phyloP scores from a whole-genome alignment of 345 rosid genomes.

The Excoecaria agallocha region DNA sequence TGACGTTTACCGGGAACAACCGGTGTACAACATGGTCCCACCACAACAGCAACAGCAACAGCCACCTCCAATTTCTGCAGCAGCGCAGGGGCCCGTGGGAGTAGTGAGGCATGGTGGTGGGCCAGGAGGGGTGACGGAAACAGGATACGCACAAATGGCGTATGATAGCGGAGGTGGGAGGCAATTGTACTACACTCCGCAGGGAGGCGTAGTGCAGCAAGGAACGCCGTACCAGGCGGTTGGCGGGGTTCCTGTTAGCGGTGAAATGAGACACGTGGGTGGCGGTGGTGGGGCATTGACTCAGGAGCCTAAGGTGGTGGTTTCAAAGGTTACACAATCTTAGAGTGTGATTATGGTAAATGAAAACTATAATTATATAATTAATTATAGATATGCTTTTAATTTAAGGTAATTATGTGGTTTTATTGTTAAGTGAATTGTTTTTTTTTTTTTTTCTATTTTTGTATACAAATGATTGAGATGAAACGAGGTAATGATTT shows the following conservation, averaged over 20 bases:
- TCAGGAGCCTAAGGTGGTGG: slow-evolving; percentile 39
- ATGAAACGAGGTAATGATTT: not conserved
- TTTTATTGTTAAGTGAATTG: slow-evolving; percentile 3
- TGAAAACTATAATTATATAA: not conserved
- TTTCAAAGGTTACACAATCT: slow-evolving; percentile 37
- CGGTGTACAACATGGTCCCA: slow-evolving; percentile 51
- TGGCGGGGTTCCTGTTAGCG: slow-evolving; percentile 43
- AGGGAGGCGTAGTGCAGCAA: slow-evolving; percentile 38
- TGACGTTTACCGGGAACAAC: slow-evolving; percentile 75
- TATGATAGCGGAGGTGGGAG: slow-evolving; percentile 56
- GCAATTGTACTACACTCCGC: slow-evolving; percentile 63
- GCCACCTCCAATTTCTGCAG: slow-evolving; percentile 24
- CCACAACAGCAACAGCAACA: slow-evolving; percentile 25
- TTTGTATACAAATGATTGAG: slow-evolving; percentile 13
- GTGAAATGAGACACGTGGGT: slow-evolving; percentile 41
- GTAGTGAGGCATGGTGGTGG: slow-evolving; percentile 37
- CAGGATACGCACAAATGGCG: slow-evolving; percentile 53
- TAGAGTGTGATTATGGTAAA: slow-evolving; percentile 29
- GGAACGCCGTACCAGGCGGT: slow-evolving; percentile 55
- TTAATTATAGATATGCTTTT: slow-evolving; percentile 4
- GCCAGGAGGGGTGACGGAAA: slow-evolving; percentile 39
- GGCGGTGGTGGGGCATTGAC: slow-evolving; percentile 26
- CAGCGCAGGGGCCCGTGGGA: slow-evolving; percentile 24
- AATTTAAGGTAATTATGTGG: slow-evolving; percentile 14
- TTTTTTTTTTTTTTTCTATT: not conserved